These are phyloP conservation scores for Erucastrum elatum DNA, from an alignment of 345 rosid genomes.

Conservation along the genomic window DNA sequence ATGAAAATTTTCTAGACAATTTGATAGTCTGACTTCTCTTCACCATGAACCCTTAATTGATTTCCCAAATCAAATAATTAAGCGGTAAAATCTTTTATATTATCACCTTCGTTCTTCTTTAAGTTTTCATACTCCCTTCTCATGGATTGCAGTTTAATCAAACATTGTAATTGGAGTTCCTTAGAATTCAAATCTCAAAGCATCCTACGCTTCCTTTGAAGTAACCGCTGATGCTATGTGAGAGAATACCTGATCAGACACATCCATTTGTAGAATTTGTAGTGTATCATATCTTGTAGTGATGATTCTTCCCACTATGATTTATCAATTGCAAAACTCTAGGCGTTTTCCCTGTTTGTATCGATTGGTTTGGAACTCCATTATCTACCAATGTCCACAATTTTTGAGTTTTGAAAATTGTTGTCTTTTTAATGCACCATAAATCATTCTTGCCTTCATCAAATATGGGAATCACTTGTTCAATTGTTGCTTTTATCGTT, in stretches of 20 bases:
- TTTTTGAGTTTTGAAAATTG: neutral
- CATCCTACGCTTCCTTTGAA: neutral
- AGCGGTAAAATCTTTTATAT: neutral
- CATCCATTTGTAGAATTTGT: neutral
- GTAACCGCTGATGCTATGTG: neutral
- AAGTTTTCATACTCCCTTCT: neutral
- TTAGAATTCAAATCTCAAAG: neutral
- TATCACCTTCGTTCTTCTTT: neutral
- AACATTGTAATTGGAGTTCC: neutral
- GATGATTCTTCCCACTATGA: neutral
- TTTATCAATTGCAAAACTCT: too few species aligned
- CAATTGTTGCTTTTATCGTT: too few species aligned
- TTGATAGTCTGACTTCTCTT: neutral
- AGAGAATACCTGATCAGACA: neutral
- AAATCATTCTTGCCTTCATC: too few species aligned
- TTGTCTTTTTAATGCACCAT: too few species aligned
- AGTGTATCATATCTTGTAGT: neutral
- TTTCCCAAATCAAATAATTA: neutral
- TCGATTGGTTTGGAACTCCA: neutral
- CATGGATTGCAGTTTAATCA: neutral
- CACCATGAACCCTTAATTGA: neutral
- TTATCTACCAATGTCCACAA: neutral
- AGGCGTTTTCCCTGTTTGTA: too few species aligned
- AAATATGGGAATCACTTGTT: too few species aligned
- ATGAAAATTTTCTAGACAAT: too few species aligned